These are phyloP conservation scores for Aegilops speltoides DNA, from an alignment of 176 grass and related monocot species.

Conservation along the genomic window DNA sequence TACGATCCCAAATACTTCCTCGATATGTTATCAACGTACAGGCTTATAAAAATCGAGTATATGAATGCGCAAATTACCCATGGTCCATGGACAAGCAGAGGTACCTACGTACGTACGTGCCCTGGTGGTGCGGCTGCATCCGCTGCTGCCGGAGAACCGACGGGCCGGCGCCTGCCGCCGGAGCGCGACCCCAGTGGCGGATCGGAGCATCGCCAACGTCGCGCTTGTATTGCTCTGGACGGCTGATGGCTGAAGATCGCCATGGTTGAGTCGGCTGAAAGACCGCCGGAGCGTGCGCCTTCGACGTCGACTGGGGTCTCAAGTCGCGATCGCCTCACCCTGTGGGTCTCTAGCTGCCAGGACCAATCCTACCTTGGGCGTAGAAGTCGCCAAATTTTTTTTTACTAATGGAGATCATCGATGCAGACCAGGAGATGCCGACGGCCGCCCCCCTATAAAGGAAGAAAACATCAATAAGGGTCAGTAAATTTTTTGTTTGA, in stretches of 20 bases:
- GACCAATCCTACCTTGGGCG: neutral
- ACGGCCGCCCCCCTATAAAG: no score
- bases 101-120: neutral
- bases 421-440: no score
- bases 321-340: neutral
- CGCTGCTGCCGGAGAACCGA: neutral
- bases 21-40: no score
- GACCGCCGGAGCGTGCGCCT: neutral
- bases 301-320: neutral
- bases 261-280: no score
- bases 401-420: no score
- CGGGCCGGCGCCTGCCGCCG: neutral
- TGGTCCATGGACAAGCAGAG: neutral
- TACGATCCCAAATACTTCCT: no score
- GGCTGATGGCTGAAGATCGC: neutral
- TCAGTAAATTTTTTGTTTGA: no score
- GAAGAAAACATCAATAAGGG: no score
- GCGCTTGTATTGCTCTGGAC: neutral
- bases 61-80: neutral
- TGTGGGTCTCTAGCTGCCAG: neutral
- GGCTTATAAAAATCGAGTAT: no score
- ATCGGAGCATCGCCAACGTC: neutral
- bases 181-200: neutral
- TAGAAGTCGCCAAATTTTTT: no score
- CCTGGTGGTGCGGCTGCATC: neutral